Evolutionary conservation across 306 rosid species (phyloP).

Genomic region (Phaseolus lunatus): DNA sequence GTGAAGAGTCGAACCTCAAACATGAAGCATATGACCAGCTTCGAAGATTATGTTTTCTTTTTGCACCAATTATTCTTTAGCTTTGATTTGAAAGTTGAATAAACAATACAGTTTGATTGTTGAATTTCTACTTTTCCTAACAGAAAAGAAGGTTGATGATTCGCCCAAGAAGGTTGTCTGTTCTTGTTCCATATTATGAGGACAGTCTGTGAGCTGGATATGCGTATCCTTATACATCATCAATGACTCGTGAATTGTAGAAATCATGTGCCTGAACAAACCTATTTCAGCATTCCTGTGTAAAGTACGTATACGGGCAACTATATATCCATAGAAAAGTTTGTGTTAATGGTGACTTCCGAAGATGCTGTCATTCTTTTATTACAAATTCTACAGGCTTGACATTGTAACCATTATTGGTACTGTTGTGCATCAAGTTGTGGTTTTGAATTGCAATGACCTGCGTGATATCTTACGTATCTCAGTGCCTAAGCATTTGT

Average conservation of each 20-base stretch:
- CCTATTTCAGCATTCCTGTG: conserved; percentile 57
- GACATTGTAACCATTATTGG: conserved; percentile 50
- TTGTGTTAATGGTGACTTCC: conserved; percentile 53
- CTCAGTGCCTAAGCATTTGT: conserved; percentile 37
- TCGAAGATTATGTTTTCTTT: conserved; percentile 7
- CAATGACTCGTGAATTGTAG: conserved; percentile 48
- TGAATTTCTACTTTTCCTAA: conserved; percentile 40
- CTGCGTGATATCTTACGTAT: conserved; percentile 42
- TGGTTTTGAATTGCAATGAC: conserved; percentile 4
- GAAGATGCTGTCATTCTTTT: conserved; percentile 57
- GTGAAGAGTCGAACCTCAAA: too few species aligned
- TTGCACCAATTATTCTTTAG: background rate
- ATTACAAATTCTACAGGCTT: conserved; percentile 49
- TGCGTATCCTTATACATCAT: conserved; percentile 43
- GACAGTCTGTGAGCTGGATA: conserved; percentile 45
- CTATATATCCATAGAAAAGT: conserved; percentile 61
- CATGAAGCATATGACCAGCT: too few species aligned
- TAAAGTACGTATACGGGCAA: conserved; percentile 57
- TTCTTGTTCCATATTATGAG: conserved; percentile 90
- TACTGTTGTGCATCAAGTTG: conserved; percentile 46
- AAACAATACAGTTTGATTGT: conserved; percentile 38
- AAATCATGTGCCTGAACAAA: conserved; percentile 52
- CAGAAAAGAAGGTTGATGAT: conserved; percentile 93
- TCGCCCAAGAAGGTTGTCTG: conserved; percentile 82
- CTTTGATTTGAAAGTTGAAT: conserved; percentile 35